phyloP scores from a whole-genome alignment of 2,329 filamentous ascomycete genomes.

The Monilinia laxa region DNA sequence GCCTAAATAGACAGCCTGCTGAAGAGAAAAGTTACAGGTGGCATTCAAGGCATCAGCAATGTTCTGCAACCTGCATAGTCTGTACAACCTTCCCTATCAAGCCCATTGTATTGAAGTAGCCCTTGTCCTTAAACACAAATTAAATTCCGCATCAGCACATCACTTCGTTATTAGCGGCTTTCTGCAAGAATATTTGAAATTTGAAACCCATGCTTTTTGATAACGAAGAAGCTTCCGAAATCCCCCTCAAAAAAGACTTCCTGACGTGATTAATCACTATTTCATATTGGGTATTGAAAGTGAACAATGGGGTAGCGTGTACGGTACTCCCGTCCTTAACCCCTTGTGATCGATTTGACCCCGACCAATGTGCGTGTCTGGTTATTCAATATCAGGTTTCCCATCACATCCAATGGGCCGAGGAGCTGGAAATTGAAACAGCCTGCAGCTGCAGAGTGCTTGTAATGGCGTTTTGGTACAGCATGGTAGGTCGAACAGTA shows the following conservation, averaged over 20 bases:
- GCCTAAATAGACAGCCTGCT: conserved; percentile 12
- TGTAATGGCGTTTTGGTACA: conserved; percentile 12
- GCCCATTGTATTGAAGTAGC: not conserved
- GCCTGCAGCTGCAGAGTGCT: conserved; percentile 17
- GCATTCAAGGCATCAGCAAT: conserved; percentile 23
- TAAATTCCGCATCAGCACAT: not conserved
- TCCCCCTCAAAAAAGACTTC: not conserved
- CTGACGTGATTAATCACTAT: conserved; percentile 3
- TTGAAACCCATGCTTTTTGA: conserved; percentile 3
- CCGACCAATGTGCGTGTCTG: not conserved
- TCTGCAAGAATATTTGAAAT: not conserved
- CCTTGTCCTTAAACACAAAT: conserved; percentile 5
- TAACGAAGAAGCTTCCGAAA: not conserved
- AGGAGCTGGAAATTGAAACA: conserved; percentile 22
- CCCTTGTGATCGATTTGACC: not conserved
- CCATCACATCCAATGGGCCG: conserved; percentile 19
- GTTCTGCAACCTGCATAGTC: not conserved
- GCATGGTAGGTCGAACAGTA: conserved; percentile 1
- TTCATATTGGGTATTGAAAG: not conserved
- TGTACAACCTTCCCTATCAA: conserved; percentile 12
- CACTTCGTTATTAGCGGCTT: not conserved
- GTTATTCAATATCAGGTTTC: not conserved
- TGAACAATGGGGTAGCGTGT: not conserved
- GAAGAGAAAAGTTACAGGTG: not conserved
- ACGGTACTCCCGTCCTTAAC: conserved; percentile 1